Conservation (phyloP, 2,329 filamentous ascomycete genomes). For the Arthrobotrys conoides region DNA sequence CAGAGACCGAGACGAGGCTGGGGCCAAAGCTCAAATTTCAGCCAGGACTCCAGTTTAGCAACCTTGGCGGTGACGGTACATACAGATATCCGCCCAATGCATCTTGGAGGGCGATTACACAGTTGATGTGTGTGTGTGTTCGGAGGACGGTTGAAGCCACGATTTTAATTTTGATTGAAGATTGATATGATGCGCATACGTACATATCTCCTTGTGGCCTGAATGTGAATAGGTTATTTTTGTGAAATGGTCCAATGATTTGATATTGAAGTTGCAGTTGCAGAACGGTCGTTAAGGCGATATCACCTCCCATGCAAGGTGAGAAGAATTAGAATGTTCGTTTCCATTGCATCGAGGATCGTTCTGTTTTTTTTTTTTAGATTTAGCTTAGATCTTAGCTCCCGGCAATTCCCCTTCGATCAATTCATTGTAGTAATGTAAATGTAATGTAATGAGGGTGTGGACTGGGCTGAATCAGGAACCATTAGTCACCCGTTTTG, state of each 20-base stretch:
- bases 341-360: conserved; percentile 49
- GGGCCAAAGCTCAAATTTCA: conserved; percentile 60
- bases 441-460: too few relatives aligned
- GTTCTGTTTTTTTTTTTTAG: too few relatives aligned
- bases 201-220: conserved; percentile 20
- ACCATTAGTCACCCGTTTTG: conserved; percentile 17
- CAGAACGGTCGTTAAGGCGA: conserved; percentile 13
- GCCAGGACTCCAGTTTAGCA: conserved; percentile 55
- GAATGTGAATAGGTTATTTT: conserved; percentile 17
- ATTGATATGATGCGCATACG: conserved; percentile 29
- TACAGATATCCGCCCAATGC: conserved; percentile 52
- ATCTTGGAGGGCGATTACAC: conserved; percentile 29
- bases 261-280: conserved; percentile 12
- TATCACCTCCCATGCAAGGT: conserved; percentile 6
- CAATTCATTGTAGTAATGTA: too few relatives aligned
- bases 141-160: conserved; percentile 18
- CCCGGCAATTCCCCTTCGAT: conserved; percentile 25
- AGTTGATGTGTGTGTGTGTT: neutral
- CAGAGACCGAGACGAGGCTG: conserved; percentile 33
- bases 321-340: conserved; percentile 33
- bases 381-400: too few relatives aligned
- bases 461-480: conserved; percentile 46
- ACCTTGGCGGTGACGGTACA: conserved; percentile 46
- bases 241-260: neutral
- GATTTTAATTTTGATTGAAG: neutral